Evolutionary conservation across 768 basidiomycete species (phyloP), one percentile per base, ranked within the genome.

Genomic region (Mycena galopus): DNA sequence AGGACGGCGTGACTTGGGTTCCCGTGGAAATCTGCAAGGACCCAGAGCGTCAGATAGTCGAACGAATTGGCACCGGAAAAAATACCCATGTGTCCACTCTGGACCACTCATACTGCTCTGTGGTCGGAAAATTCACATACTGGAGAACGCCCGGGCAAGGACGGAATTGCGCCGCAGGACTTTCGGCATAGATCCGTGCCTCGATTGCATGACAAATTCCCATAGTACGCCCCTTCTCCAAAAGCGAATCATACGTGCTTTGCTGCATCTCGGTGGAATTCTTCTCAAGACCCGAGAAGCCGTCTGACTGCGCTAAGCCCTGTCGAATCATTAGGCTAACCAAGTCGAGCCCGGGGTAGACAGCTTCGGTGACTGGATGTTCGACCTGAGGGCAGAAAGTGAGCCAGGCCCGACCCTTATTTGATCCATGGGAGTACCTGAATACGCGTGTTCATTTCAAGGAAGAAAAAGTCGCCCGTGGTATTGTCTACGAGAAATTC

Each of bases 401-500:
- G 72, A 39, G 72, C 71, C 33, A 63, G 72, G 30, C 6, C 17
- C 42, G n/a, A n/a, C n/a, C 44, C 19, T n/a, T n/a, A 47, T 16
- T 47, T 8, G 44, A 47, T 7, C 7, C 44, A 21, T 16, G 10
- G 47, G 44, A 76, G 62, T 63, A 85, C 89, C 77, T 91, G 90
- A 55, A 92, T 87, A 11, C 91, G 85, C 0, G 90, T 90, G 72
- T 94, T 93, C 88, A 93, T 90, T 78, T 94, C 92, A 16, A 94
- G 83, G 71, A 93, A 94, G 81, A 85, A 92, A 80, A 91, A 92
- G 1, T 83, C 75, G 0, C 84, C 86, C 0, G 87, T 88, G 0
- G 80, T 65, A 53, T 90, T 85, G 72, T 91, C 87, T 8, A 91
- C 88, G 7, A 93, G 82, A 77, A 90, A 93, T 76, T 94, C 93